Base-by-base conservation (phyloP, 495 filamentous ascomycete genomes). In the Neurospora intermedia region DNA sequence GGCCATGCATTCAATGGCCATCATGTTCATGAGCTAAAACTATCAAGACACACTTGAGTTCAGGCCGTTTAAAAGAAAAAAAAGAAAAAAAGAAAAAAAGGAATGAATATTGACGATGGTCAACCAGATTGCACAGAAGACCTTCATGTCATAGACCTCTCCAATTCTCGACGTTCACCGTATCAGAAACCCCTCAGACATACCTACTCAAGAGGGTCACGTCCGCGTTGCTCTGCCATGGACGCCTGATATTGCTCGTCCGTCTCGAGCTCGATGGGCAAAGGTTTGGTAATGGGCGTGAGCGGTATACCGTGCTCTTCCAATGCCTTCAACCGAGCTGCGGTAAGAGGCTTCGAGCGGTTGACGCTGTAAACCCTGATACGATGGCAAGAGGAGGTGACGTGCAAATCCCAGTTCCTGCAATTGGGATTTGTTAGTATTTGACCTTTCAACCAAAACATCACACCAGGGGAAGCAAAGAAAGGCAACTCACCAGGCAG, bases 351-450 rank as follows among this genome's bases (percentile, higher is more conserved):
- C 23, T 79, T 84, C 1, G 73, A 82, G 74, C 84, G 86, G 78
- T 91, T 91, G 74, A 90, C 82, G 73, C 88, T 90, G 78, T 90
- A 92, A 13, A 91, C 76, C 71, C 82, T 88, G 79, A 92, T 85
- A 4, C 89, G 84, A 76, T 91, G 90, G 40, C 86, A 88, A 5
- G 86, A 89, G n/a, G 84, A 86, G 2, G 89, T 91, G 38, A 92
- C 89, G 79, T 91, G 89, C 16, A 91, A 81, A 48, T 88, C 89
- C 89, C 88, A 91, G 77, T 87, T 87, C 85, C 77, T 78, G 11
- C 18, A 42, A 10, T 46, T 40, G 1, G 1, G 23, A 10, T 16
- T 35, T 1, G 71, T 72, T 15, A 72, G 59, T 27, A 18, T 41
- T 41, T 41, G 40, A 11, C 40, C 40, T 41, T 41, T 11, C 40